phyloP scores from a whole-genome alignment of 75 land plant species.

The Pseudotsuga menziesii region DNA sequence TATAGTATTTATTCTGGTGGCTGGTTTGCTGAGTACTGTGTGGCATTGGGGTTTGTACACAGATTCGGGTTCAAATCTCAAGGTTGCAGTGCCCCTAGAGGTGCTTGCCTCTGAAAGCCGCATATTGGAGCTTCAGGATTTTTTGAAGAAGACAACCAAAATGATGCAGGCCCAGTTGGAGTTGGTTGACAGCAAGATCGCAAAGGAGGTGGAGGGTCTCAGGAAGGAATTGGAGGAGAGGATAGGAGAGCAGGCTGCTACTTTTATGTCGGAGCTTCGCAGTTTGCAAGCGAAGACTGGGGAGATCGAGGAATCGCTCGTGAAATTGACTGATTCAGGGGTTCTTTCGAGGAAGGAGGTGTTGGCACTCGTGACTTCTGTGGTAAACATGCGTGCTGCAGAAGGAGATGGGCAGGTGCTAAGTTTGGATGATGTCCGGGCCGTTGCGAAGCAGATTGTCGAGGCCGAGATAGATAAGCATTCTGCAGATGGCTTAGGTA shows the following conservation, averaged over 20 bases:
- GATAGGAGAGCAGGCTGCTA: conserved; percentile 40
- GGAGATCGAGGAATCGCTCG: conserved; percentile 35
- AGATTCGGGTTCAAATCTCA: too few species aligned
- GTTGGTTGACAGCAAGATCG: conserved; percentile 69
- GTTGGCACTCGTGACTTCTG: conserved; percentile 35
- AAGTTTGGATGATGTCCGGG: conserved; percentile 70
- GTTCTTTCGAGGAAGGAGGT: conserved; percentile 57
- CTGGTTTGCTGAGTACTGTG: conserved; percentile 31
- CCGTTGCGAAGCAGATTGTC: conserved; percentile 62
- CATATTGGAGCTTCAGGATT: conserved; percentile 60
- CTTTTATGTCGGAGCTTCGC: conserved; percentile 36
- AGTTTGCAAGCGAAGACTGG: conserved; percentile 43
- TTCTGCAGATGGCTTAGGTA: conserved; percentile 94
- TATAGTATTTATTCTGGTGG: conserved; percentile 22
- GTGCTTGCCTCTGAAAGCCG: conserved; percentile 37
- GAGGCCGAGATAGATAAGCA: conserved; percentile 83
- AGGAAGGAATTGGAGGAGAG: conserved; percentile 51
- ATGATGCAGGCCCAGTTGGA: conserved; percentile 91
- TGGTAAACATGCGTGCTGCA: conserved; percentile 34
- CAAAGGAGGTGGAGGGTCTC: conserved; percentile 42
- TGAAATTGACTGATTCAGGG: conserved; percentile 27
- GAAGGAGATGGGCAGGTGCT: conserved; percentile 28
- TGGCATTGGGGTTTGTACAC: conserved; percentile 14
- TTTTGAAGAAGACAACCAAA: conserved; percentile 59
- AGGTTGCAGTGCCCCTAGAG: neutral